Evolutionary conservation across 1,284 basidiomycete species (phyloP).

Genomic region (Calocybe gambosa): DNA sequence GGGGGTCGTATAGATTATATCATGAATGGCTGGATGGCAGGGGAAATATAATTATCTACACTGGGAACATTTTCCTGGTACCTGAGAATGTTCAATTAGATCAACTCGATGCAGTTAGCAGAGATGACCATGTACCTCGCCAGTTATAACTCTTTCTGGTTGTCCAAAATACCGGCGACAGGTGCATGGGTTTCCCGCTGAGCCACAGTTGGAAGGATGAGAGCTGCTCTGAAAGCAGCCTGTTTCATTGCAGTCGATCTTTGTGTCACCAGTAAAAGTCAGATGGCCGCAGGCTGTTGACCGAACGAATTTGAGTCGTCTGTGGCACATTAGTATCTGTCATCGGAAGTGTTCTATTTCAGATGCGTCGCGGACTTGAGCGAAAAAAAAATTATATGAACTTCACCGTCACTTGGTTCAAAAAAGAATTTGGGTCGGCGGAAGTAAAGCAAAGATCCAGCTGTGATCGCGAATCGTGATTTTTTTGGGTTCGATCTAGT

Average conservation of each 20-base stretch:
- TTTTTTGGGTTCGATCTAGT: conserved; percentile 30
- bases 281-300: conserved; percentile 49
- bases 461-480: conserved; percentile 28
- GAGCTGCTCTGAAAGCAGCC: conserved; percentile 41
- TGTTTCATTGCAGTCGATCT: conserved; percentile 47
- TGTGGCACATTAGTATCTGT: conserved; percentile 51
- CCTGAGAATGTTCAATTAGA: conserved; percentile 24
- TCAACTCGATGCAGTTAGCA: background rate
- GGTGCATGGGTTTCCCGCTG: conserved; percentile 29
- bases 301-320: conserved; percentile 48
- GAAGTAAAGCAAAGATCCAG: conserved; percentile 48
- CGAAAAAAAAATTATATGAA: conserved; percentile 23
- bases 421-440: conserved; percentile 40
- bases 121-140: conserved; percentile 24
- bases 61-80: conserved; percentile 33
- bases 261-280: conserved; percentile 40
- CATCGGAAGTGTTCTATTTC: conserved; percentile 23
- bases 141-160: conserved; percentile 29
- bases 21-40: background rate
- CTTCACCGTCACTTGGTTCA: conserved; percentile 23
- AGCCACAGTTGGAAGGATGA: conserved; percentile 44
- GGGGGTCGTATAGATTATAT: background rate
- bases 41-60: conserved; percentile 24
- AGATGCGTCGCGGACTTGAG: conserved; percentile 21
- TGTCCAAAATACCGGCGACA: conserved; percentile 55